Percentiles rank a stretch among this genome's conserved stretches.
phyloP scores from a whole-genome alignment of 305 asterid species.

The Salvia sclarea region DNA sequence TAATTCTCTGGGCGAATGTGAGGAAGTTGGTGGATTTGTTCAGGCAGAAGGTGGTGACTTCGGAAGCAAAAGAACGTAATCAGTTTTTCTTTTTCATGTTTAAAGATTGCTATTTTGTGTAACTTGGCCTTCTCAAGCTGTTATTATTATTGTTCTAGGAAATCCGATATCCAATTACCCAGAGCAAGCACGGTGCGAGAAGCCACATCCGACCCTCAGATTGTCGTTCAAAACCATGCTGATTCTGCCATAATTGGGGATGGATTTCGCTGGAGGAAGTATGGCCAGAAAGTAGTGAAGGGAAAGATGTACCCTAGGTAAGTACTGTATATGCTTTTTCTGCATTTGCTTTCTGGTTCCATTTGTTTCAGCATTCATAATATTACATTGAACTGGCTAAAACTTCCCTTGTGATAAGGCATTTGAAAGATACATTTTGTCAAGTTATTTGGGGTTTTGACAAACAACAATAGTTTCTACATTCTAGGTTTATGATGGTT shows the following conservation, averaged over 20 bases:
- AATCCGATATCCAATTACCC: conserved; percentile 35
- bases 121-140: conserved; percentile 10
- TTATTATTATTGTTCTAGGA: conserved; percentile 45
- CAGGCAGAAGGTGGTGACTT: conserved; percentile 49
- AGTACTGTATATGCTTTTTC: conserved; percentile 9
- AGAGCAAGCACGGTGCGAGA: conserved; percentile 42
- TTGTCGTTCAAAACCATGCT: conserved; percentile 37
- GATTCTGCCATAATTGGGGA: conserved; percentile 55
- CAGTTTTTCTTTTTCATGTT: not conserved
- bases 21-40: conserved; percentile 44
- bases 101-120: conserved; percentile 2
- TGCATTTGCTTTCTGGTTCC: not conserved
- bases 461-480: not conserved
- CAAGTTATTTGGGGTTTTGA: not conserved
- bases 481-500: not conserved
- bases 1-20: conserved; percentile 45
- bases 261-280: conserved; percentile 92
- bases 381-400: not conserved
- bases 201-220: conserved; percentile 39
- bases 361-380: conserved; percentile 9
- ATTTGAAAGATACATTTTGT: not conserved
- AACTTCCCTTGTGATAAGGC: too few species aligned
- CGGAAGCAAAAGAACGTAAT: conserved; percentile 65
- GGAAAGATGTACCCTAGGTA: conserved; percentile 86
- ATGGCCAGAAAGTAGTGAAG: conserved; percentile 87